Base-by-base conservation (phyloP, 805 yeast species). In the Yarrowia keelungensis region DNA sequence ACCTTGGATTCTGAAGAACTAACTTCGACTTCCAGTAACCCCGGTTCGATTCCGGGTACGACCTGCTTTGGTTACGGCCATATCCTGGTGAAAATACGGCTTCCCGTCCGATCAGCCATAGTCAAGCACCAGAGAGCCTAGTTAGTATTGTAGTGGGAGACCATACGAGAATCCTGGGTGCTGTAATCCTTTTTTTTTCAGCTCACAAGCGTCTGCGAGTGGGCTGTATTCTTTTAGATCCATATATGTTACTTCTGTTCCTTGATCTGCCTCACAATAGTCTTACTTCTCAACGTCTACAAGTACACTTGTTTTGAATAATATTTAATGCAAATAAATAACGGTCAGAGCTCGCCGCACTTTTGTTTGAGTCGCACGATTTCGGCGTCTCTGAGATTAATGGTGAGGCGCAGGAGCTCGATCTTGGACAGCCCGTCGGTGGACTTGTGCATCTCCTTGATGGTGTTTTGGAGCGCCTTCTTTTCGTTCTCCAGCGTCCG, bases 1-100 rank as follows among this genome's bases (percentile, higher is more conserved):
- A 59, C 65, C 65, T 59, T 59, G 65, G 65, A 59, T 59, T 59
- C 65, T 59, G 65, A 59, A 58, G 64, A 9, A 11, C 3, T 11
- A 10, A 38, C 51, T 59, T 59, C 65, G 65, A 43, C 35, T 59
- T 59, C 65, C 65, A 59, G 51, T 59, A 59, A 59, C 65, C 65
- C 65, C 65, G 65, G 65, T 59, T 59, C 65, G 65, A 59, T 59
- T 59, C 65, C 65, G 65, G 65, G 65, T 45, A 59, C 65, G 65
- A 59, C 65, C 65, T 59, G 5, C 7, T 19, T 32, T 35, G 42
- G 65, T 59, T 59, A 59, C 65, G 65, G 65, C 65, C 65, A 59
- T 43, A 59, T 59, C 65, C 51, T 59, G 65, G 65, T 59, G 65
- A 59, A 59, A 59, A 59, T 59, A 59, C 65, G 65, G 65, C 65